Base-by-base conservation (phyloP, 1,284 basidiomycete species). In the Tylopilus orsonianus region DNA sequence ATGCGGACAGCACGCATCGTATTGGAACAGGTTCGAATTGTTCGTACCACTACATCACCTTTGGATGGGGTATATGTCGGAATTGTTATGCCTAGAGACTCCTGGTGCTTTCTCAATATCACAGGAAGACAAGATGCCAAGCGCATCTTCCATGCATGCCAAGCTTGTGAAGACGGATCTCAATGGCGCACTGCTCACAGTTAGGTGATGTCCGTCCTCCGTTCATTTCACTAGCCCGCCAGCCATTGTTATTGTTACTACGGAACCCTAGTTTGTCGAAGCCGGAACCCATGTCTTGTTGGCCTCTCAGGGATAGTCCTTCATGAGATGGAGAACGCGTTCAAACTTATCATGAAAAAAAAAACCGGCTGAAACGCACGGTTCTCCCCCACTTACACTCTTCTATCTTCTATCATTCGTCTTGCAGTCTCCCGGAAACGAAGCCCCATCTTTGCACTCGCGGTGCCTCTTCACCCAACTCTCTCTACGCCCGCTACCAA, bases 41-140 rank as follows among this genome's bases (percentile, higher is more conserved):
- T 88, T 93, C 54, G 48, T 88, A 7, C 85, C 87, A 0, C 66
- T 93, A 29, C 85, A 92, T 64, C 77, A 75, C n/a, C 70, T 94
- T n/a, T 94, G 92, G 91, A 73, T 89, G 64, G 87, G 82, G 7
- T 93, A 94, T 64, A 90, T 93, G 80, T 84, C 86, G 2, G 91
- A 93, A 61, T 73, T 93, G 13, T 74, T 93, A 7, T 77, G 73
- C 9, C 71, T 94, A 0, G 60, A 73, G 2, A 67, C 64, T 27
- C 66, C 67, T 10, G 73, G 75, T n/a, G 44, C 64, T 7, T 49
- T 60, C 46, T 62, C 61, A 14, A 65, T n/a, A n/a, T n/a, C 71
- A 9, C 65, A 70, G 19, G 56, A 65, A 8, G 64, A 62, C 63
- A 36, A 52, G 36, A 77, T 81, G 66, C 84, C 83, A 0, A 73